These are phyloP conservation scores for Acanthamoeba triangularis DNA, from an alignment of 208 protist species.

Conservation along the genomic window DNA sequence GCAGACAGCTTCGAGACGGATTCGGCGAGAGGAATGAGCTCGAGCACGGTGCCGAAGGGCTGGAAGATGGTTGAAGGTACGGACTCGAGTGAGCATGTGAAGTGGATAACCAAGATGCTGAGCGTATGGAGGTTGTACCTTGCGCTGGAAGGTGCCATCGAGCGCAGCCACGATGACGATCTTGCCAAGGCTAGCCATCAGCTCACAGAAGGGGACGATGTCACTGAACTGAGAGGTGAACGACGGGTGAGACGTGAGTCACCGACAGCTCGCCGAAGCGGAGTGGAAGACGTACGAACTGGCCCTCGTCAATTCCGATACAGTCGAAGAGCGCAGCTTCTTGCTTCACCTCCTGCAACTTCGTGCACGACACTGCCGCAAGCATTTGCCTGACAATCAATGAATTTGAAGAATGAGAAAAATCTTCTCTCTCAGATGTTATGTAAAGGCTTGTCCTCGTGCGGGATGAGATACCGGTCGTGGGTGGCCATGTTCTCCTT, in stretches of 20 bases:
- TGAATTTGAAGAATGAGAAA: too few species aligned
- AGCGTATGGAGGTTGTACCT: slow-evolving; percentile 57
- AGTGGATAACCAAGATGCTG: not conserved
- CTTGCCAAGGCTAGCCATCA: slow-evolving; percentile 94
- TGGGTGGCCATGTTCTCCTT: slow-evolving; percentile 93
- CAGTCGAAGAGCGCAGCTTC: slow-evolving; percentile 91
- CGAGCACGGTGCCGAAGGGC: slow-evolving; percentile 94
- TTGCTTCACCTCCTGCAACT: slow-evolving; percentile 89
- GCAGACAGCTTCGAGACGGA: slow-evolving; percentile 95
- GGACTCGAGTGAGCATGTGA: not conserved
- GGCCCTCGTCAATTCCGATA: slow-evolving; percentile 94
- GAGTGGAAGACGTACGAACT: slow-evolving; percentile 82
- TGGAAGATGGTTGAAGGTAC: slow-evolving; percentile 8
- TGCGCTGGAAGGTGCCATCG: slow-evolving; percentile 95
- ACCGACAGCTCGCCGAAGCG: not conserved
- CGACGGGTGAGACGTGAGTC: not conserved
- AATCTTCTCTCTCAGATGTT: too few species aligned
- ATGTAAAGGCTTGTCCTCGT: too few species aligned
- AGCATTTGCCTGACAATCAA: slow-evolving; percentile 84
- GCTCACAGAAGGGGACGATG: slow-evolving; percentile 93
- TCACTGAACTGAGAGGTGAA: slow-evolving; percentile 94
- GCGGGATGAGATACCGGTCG: slow-evolving; percentile 85
- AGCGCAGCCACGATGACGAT: slow-evolving; percentile 96
- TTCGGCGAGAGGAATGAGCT: slow-evolving; percentile 95
- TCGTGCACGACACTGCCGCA: slow-evolving; percentile 82